Base-by-base conservation (phyloP, 352 stramenopile genomes). In the Pythium phragmiticola region DNA sequence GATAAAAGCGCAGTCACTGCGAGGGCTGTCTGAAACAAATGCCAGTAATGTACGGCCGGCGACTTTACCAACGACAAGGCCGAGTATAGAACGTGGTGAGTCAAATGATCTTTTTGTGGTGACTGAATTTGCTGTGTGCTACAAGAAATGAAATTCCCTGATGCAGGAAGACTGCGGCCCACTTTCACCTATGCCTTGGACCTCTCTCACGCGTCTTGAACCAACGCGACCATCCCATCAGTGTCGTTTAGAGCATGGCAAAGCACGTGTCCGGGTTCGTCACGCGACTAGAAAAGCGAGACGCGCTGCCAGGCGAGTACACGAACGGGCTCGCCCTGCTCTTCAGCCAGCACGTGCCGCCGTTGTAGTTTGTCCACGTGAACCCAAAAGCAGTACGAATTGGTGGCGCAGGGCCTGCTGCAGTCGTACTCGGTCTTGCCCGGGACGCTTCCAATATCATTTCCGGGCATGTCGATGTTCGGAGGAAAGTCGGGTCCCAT, bases 281-380 rank as follows among this genome's bases (percentile, higher is more conserved):
- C 8, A 21, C 21, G 8, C 47, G 47, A 16, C 47, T 23, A 1
- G 21, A 37, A 12, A 37, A 53, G 2, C 16, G 7, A 1, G 47
- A 2, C 23, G 11, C 3, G 1, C 5, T 12, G 26, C 47, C 47
- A 4, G 23, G 21, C 23, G 47, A 6, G 8, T 8, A 5, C 21
- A 54, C 48, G 26, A 23, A 54, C 26, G 48, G 4, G 12, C 48
- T 54, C 13, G 48, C 48, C 48, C 49, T 53, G 45, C 66, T 79
- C 63, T 90, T 89, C 26, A 88, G 53, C 68, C 72, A 89, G 57
- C 80, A 87, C 12, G 75, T 87, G 8, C 80, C 80, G 12, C 70
- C 64, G 37, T 80, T 81, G 66, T 74, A 74, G 60, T 74, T 76
- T 8, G 45, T 80, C 80, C 80, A 89, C 0, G 76, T 60, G 52